A percentile compares a stretch with the other conserved stretches of the same genome.
Evolutionary conservation across 1,139 yeast genomes (phyloP).

Genomic region (Candida glucosophila): DNA sequence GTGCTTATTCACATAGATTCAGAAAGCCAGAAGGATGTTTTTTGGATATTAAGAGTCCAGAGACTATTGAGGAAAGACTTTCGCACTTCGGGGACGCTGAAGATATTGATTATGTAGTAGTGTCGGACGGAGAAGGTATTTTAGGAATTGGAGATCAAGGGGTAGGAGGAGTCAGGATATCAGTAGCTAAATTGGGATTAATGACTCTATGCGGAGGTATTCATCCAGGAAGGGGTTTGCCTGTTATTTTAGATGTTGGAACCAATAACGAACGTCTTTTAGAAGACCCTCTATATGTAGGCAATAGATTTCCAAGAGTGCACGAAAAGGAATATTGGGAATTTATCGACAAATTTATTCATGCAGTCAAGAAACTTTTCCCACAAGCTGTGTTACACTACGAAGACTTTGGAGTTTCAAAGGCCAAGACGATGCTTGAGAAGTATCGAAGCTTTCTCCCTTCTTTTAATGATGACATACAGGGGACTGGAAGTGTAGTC

Average conservation of each 20-base stretch:
- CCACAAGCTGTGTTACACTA: constrained; percentile 91
- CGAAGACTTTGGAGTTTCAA: constrained; percentile 90
- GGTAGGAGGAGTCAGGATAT: constrained; percentile 90
- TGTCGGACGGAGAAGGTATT: constrained; percentile 92
- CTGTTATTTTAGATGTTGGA: constrained; percentile 86
- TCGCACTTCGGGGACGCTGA: constrained; percentile 78
- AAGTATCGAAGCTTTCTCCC: constrained; percentile 67
- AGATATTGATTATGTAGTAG: constrained; percentile 90
- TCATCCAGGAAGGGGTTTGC: constrained; percentile 89
- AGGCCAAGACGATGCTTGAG: constrained; percentile 76
- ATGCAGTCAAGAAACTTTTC: constrained; percentile 61
- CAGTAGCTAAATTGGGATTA: constrained; percentile 83
- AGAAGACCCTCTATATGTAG: constrained; percentile 83
- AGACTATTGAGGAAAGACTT: constrained; percentile 57
- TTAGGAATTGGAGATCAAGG: constrained; percentile 98
- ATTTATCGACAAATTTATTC: constrained; percentile 71
- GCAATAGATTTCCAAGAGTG: constrained; percentile 78
- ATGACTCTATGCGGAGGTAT: constrained; percentile 97
- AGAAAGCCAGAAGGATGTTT: constrained; percentile 95
- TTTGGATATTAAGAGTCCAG: constrained; percentile 75
- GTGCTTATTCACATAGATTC: constrained; percentile 83
- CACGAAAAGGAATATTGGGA: constrained; percentile 80
- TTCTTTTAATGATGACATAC: constrained; percentile 94
- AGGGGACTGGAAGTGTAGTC: constrained; percentile 98
- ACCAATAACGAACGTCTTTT: constrained; percentile 75